These are phyloP conservation scores for Coriaria nepalensis DNA, from an alignment of 306 rosid species.

Conservation along the genomic window DNA sequence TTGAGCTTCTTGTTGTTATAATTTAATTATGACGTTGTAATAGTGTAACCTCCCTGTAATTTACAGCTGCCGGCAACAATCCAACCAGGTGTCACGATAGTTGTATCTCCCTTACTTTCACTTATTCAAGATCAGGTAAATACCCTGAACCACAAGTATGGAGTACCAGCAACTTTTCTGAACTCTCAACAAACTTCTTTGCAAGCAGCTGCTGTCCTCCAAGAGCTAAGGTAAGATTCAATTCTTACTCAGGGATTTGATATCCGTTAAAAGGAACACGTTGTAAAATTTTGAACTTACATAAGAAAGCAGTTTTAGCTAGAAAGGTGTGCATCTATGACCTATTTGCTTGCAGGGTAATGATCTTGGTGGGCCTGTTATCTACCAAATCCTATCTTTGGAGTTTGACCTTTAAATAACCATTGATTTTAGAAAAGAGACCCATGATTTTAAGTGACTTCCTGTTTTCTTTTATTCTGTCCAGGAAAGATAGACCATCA, in stretches of 20 bases:
- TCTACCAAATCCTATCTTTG: too few relatives aligned
- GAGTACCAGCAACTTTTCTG: slow-evolving; percentile 83
- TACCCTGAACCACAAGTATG: slow-evolving; percentile 74
- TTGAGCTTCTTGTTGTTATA: too few relatives aligned
- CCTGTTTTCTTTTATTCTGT: slow-evolving; percentile 17
- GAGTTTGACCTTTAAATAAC: too few relatives aligned
- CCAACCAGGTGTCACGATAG: slow-evolving; percentile 73
- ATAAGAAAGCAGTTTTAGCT: too few relatives aligned
- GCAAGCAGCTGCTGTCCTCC: slow-evolving; percentile 71
- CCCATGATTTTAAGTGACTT: background rate
- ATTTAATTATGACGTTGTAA: background rate
- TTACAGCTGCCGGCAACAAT: slow-evolving; percentile 91
- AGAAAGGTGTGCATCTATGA: too few relatives aligned
- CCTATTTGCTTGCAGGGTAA: too few relatives aligned
- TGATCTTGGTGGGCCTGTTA: too few relatives aligned
- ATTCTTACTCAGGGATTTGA: slow-evolving; percentile 16
- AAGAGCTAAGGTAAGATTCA: slow-evolving; percentile 75
- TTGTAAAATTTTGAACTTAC: background rate
- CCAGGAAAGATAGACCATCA: slow-evolving; percentile 82
- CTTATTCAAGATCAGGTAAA: slow-evolving; percentile 94
- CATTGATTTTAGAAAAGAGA: too few relatives aligned
- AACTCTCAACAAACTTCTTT: slow-evolving; percentile 86
- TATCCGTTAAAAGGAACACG: background rate
- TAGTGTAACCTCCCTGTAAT: slow-evolving; percentile 12
- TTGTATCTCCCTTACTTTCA: slow-evolving; percentile 88